Base-by-base conservation (phyloP, 2,329 filamentous ascomycete species). In the Rhexocercosporidium sp. region DNA sequence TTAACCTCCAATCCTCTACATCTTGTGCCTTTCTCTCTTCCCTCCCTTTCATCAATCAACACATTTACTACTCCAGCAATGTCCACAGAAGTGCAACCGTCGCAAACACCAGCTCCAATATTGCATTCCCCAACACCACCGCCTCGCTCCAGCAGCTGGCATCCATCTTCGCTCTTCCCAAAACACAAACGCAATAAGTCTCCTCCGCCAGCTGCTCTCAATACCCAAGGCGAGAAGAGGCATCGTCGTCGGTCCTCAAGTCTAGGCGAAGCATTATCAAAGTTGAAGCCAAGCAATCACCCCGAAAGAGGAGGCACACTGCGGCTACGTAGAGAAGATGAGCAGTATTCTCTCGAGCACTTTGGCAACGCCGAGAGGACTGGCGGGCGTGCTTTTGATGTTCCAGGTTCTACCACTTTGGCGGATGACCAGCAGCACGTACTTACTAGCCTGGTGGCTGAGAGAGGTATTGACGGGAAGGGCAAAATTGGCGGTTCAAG, bases 81-180 rank as follows among this genome's bases (percentile, higher is more conserved):
- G 64, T 62, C 64, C 25, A 66, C 49, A 49, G 64, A 62, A 18
- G 64, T 34, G 2, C 39, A 62, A 20, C 49, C 59, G 8, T 62
- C 59, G 16, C 61, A 44, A n/a, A 63, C 61, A 20, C 61, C 61
- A 37, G 49, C 49, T 44, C 46, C 44, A 62, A 27, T 16, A 37
- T 29, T 37, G 11, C 37, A 5, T 29, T 53, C 49, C 4, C 49
- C 47, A 27, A 51, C 31, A 16, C 14, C 49, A 16, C 51, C 61
- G 22, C 61, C 46, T 12, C 47, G 61, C 47, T 63, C 61, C 20
- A 53, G 34, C 22, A 56, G 20, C 61, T 63, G 61, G 61, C 47
- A 63, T 20, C 47, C 61, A n/a, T 41, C 47, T 4, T 63, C 61
- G 5, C 25, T 63, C 31, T 46, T 63, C 47, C 54, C 54, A 25